Conservation (phyloP, 208 protist species). For the Eutreptiella sp. region DNA sequence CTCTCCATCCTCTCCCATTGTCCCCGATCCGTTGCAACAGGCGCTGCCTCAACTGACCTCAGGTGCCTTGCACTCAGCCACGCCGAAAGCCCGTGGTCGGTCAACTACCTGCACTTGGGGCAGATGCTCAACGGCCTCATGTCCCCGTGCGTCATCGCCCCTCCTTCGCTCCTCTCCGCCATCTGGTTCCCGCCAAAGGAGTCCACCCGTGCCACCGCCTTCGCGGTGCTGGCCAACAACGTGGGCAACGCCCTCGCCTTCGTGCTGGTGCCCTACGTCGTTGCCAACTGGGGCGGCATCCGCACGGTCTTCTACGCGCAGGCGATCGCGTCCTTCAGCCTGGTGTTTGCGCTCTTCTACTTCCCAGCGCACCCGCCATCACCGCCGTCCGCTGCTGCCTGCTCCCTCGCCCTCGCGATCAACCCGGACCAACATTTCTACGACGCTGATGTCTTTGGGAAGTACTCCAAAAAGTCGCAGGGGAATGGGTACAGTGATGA, state of each 20-base stretch:
- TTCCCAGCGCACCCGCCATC: too few species aligned
- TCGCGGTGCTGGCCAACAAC: conserved; percentile 66
- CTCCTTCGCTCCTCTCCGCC: conserved; percentile 66
- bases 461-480: too few species aligned
- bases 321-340: conserved; percentile 40
- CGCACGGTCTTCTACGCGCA: conserved; percentile 57
- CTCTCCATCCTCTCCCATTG: too few species aligned
- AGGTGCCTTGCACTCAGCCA: too few species aligned
- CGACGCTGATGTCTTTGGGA: too few species aligned
- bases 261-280: conserved; percentile 56
- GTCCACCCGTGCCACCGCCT: conserved; percentile 65
- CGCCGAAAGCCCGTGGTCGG: conserved; percentile 41
- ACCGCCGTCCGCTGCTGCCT: too few species aligned
- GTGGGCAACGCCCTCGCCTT: conserved; percentile 69
- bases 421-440: too few species aligned
- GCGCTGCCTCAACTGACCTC: too few species aligned
- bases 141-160: conserved; percentile 65
- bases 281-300: conserved; percentile 68
- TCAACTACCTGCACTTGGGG: conserved; percentile 62
- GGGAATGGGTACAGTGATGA: conserved; percentile 36
- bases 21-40: too few species aligned
- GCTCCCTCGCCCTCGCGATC: too few species aligned
- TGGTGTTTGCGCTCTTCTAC: conserved; percentile 57
- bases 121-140: conserved; percentile 72
- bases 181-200: conserved; percentile 67